Base-by-base conservation (phyloP, 2,329 filamentous ascomycete genomes). In the Ophiostoma angusticollis region DNA sequence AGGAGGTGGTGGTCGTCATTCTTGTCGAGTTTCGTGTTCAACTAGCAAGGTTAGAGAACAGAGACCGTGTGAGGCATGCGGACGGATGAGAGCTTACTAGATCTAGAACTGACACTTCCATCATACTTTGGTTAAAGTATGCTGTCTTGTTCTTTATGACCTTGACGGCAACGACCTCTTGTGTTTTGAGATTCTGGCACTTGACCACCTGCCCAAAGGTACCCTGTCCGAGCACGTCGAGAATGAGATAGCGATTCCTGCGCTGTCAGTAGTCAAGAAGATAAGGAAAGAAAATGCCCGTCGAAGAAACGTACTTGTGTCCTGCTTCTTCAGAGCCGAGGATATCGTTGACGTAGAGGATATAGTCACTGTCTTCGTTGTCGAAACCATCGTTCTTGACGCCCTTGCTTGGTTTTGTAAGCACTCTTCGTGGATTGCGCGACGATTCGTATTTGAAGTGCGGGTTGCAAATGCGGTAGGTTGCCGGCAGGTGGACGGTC, bases 111-210 rank as follows among this genome's bases (percentile, higher is more conserved):
- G 91, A 98, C 23, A 98, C 91, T 58, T 98, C 91, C 91, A 98
- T 98, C 91, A 98, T 98, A 60, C 91, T 96, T 61, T 98, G 91
- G 57, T 98, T 98, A 67, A 98, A 98, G 60, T 98, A 98, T 27
- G 91, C 91, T 2, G 91, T 98, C 53, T 89, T 80, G 61, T 98
- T 98, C 65, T 98, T 98, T 64, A 98, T 91, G 39, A 98, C 91
- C 63, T 98, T 98, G 50, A 98, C 91, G 4, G 91, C 91, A 31
- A 98, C 91, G 28, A 98, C 91, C 61, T 98, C 91, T 58, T 95
- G 87, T 1, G 91, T 96, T 64, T 94, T 95, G 52, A 98, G 63
- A 53, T 98, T 98, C 59, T 98, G 91, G 57, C 91, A 98, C 60
- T 98, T 98, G 45, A 98, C 91, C 23, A 98, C 91, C 63, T 98